Base-by-base conservation (phyloP, 73 alveolate species). In the Paramecium bursaria region DNA sequence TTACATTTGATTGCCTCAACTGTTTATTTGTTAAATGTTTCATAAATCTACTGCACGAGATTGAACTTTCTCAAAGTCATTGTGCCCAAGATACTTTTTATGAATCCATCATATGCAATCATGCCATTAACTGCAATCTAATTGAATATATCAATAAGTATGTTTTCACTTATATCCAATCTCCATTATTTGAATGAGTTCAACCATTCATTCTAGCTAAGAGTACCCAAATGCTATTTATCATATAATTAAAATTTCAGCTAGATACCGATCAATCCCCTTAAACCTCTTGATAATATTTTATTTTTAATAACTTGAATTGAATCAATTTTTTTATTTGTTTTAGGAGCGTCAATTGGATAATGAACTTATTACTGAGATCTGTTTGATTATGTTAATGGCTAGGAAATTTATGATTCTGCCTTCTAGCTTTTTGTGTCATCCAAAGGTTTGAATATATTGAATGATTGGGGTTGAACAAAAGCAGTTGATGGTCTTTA, bases 241-340 rank as follows among this genome's bases (percentile, higher is more conserved):
- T 96, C 99, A 74, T 86, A 80, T 23, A 94, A 60, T 86, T 94
- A 88, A 91, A 97, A 95, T 74, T 88, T 90, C 42, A 89, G 55
- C 74, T 95, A 90, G 53, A 97, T 82, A 31, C 97, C 96, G 21
- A 97, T 92, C 13, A 94, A 73, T 19, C 99, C 98, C 73, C 98
- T 75, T 23, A 96, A 86, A n/a, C 98, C 99, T 94, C 97, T 91
- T 46, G 76, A 74, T 33, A 93, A 91, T 19, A 95, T 52, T 42
- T 91, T 92, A 27, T 86, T 88, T 80, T 95, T 90, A 22, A 95
- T 75, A 46, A 57, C 82, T 46, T 92, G 92, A 9, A 95, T 55
- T 50, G 91, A 87, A 76, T 86, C 74, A 4, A 86, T 57, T 44
- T 73, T 85, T 46, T 86, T 74, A 23, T 74, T 42, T 49, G 50